A percentile compares a stretch with the other conserved stretches of the same genome.
Conservation (phyloP, 2,329 filamentous ascomycete species). For the Aspergillus hortae region DNA sequence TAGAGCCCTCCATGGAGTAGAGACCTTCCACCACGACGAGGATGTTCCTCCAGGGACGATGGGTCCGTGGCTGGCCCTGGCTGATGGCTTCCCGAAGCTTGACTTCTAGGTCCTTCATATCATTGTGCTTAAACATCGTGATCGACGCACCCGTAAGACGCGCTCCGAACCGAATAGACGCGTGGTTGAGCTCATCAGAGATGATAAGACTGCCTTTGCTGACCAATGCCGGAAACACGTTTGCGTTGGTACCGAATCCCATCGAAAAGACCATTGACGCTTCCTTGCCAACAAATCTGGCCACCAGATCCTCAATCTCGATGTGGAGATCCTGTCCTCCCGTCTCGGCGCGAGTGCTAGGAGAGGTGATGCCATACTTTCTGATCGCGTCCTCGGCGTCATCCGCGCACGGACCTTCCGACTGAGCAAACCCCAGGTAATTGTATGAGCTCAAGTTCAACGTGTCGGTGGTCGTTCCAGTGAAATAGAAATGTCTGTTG, state of each 20-base stretch:
- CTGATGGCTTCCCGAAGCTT: conserved; percentile 88
- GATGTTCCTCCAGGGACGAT: conserved; percentile 99
- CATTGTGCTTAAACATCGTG: conserved; percentile 95
- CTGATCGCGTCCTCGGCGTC: conserved; percentile 80
- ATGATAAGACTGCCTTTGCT: conserved; percentile 92
- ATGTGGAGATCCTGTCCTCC: conserved; percentile 83
- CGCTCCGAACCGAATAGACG: conserved; percentile 92
- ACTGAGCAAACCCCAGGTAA: conserved; percentile 97
- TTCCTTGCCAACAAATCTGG: conserved; percentile 89
- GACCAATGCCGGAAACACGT: conserved; percentile 85
- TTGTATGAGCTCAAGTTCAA: conserved; percentile 99
- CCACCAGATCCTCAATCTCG: conserved; percentile 87
- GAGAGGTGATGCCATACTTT: conserved; percentile 79
- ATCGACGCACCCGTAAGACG: conserved; percentile 94
- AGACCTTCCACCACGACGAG: conserved; percentile 92
- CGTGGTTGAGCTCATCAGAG: conserved; percentile 96
- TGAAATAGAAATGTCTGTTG: conserved; percentile 85
- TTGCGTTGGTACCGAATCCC: conserved; percentile 96
- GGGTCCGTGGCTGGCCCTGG: conserved; percentile 95
- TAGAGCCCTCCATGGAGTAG: conserved; percentile 99
- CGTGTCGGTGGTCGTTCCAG: conserved; percentile 87
- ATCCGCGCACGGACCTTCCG: conserved; percentile 92
- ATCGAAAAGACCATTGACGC: conserved; percentile 97
- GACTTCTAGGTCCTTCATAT: conserved; percentile 82
- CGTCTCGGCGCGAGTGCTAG: conserved; percentile 76